These are phyloP conservation scores for Trichosporon asahii DNA, from an alignment of 1,284 basidiomycete genomes.

Conservation along the genomic window DNA sequence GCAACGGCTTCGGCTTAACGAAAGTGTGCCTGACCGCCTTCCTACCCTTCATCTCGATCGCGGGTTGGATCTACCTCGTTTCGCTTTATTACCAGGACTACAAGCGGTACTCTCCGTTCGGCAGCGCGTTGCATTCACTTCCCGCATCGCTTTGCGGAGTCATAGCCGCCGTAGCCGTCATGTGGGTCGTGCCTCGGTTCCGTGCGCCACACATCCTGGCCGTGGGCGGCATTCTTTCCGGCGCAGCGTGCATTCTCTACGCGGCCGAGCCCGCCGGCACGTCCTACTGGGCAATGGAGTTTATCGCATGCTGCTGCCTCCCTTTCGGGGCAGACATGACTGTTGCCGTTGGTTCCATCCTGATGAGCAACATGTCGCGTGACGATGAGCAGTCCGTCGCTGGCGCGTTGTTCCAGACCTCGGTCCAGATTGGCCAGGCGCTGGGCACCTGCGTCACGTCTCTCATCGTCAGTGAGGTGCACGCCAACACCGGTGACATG, in stretches of 20 bases:
- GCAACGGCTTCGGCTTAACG: slow-evolving; percentile 28
- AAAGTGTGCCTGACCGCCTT: slow-evolving; percentile 30
- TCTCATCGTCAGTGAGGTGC: slow-evolving; percentile 21
- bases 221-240: slow-evolving; percentile 29
- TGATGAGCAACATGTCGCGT: slow-evolving; percentile 38
- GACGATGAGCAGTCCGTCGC: slow-evolving; percentile 39
- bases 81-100: slow-evolving; percentile 34
- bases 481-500: slow-evolving; percentile 9
- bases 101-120: slow-evolving; percentile 23
- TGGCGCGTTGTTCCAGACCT: slow-evolving; percentile 40
- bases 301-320: slow-evolving; percentile 33
- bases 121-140: slow-evolving; percentile 27
- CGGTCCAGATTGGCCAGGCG: slow-evolving; percentile 30
- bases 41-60: slow-evolving; percentile 30
- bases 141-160: slow-evolving; percentile 35
- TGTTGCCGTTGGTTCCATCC: slow-evolving; percentile 35
- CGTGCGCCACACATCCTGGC: slow-evolving; percentile 32
- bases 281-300: slow-evolving; percentile 40
- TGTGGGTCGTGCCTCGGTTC: slow-evolving; percentile 31
- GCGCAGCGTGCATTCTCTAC: slow-evolving; percentile 33
- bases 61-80: slow-evolving; percentile 30
- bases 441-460: slow-evolving; percentile 34
- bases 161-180: slow-evolving; percentile 28
- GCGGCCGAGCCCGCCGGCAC: slow-evolving; percentile 29
- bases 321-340: slow-evolving; percentile 41